Evolutionary conservation across 164 flowering plant species (phyloP).

Genomic region (Protea cynaroides): DNA sequence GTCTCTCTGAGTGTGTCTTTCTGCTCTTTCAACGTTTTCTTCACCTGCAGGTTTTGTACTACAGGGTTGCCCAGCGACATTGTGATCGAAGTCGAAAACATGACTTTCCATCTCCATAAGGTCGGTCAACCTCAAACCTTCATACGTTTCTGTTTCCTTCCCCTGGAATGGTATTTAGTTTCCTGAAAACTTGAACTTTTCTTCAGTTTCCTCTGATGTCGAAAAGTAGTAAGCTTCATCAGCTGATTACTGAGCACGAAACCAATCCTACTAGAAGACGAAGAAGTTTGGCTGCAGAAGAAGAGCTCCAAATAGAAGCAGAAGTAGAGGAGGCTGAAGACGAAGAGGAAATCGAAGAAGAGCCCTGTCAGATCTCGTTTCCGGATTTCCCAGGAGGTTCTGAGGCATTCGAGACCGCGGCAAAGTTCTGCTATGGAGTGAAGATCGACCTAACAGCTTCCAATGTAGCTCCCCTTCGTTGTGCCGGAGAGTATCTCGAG

Average conservation of each 20-base stretch:
- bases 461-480: constrained; percentile 67
- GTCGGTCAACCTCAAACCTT: neutral
- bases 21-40: neutral
- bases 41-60: neutral
- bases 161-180: neutral
- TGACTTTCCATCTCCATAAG: neutral
- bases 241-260: constrained; percentile 57
- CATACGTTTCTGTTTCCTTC: neutral
- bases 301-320: constrained; percentile 1
- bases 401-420: constrained; percentile 66
- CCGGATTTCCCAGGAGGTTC: constrained; percentile 76
- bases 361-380: constrained; percentile 34
- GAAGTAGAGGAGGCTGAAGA: constrained; percentile 8
- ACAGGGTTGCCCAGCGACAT: neutral
- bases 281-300: neutral
- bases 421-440: constrained; percentile 87
- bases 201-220: constrained; percentile 51
- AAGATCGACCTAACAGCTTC: constrained; percentile 55
- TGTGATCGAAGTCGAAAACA: neutral
- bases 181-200: neutral
- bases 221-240: constrained; percentile 61
- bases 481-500: constrained; percentile 71
- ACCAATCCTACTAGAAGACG: constrained; percentile 13
- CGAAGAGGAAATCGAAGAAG: constrained; percentile 17
- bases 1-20: neutral